A percentile compares a stretch with the other conserved stretches of the same genome.
Conservation (phyloP, 306 rosid species). For the peach (Prunus persica) region Prunus_persica_NCBIv2 NC_034011.1:17527501-17528000, state of each 20-base stretch:
- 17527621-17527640: not conserved
- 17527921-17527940: not conserved
- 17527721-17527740: slow-evolving; percentile 53
- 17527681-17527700: slow-evolving; percentile 54
- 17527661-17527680: slow-evolving; percentile 45
- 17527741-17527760: slow-evolving; percentile 48
- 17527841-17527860: slow-evolving; percentile 40
- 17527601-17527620: too few species aligned
- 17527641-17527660: slow-evolving; percentile 30
- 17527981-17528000: not conserved
- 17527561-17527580: too few species aligned
- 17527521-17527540: too few species aligned
- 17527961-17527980: too few species aligned
- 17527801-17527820: slow-evolving; percentile 45
- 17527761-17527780: slow-evolving; percentile 39
- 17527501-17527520: too few species aligned
- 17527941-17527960: not conserved
- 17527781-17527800: slow-evolving; percentile 41
- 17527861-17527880: slow-evolving; percentile 46
- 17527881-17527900: slow-evolving; percentile 12
- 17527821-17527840: slow-evolving; percentile 58
- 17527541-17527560: too few species aligned
- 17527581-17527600: too few species aligned
- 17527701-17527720: slow-evolving; percentile 55
- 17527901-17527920: too few species aligned